Percentiles rank a stretch among this genome's conserved stretches.
Conservation (phyloP, 1,284 basidiomycete species). For the Xanthoconium separans region DNA sequence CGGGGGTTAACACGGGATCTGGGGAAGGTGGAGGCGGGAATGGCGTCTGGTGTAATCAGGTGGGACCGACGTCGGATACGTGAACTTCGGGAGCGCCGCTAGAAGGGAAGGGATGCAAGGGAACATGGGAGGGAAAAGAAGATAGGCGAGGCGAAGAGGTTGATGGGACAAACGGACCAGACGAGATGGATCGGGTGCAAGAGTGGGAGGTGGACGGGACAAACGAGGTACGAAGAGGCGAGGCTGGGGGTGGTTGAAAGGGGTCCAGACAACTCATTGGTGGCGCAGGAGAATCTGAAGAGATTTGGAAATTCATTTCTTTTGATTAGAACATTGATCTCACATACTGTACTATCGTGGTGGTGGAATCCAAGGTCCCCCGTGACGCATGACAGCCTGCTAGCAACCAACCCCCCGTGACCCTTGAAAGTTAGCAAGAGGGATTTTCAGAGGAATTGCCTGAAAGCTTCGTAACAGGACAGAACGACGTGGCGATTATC, state of each 20-base stretch:
- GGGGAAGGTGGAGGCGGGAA: conserved; percentile 48
- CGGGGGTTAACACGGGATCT: conserved; percentile 7
- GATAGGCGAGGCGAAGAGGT: not conserved
- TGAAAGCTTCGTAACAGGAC: not conserved
- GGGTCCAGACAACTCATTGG: no score
- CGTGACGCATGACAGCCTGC: no score
- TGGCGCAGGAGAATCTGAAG: no score
- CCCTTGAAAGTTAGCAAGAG: no score
- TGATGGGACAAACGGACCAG: conserved; percentile 53
- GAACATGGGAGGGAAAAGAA: conserved; percentile 12
- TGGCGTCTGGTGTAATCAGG: conserved; percentile 53
- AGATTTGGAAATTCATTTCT: no score
- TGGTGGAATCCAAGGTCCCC: no score
- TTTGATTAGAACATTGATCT: no score
- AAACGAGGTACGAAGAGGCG: conserved; percentile 53
- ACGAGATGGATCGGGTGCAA: conserved; percentile 53
- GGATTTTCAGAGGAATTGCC: not conserved
- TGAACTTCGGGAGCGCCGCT: conserved; percentile 22
- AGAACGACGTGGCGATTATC: not conserved
- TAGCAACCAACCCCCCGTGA: no score
- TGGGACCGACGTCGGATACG: conserved; percentile 15
- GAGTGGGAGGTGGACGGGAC: conserved; percentile 40
- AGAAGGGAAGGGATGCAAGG: conserved; percentile 30
- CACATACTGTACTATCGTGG: no score
- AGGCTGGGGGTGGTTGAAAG: conserved; percentile 12